phyloP scores from a whole-genome alignment of 2,329 filamentous ascomycete genomes.

The Ilyonectria sp. region DNA sequence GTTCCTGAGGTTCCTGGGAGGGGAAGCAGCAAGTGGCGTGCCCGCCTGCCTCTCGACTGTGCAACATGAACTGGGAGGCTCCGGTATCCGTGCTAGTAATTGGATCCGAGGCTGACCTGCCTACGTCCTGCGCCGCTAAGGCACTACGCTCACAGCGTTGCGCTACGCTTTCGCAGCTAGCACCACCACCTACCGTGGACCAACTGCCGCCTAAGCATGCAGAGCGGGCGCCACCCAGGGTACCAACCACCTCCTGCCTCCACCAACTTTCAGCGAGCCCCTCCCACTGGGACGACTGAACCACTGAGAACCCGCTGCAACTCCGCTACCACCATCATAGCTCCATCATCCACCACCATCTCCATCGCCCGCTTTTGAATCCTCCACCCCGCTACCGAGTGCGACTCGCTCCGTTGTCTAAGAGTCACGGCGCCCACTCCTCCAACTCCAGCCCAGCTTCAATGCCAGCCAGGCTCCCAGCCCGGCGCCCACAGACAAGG shows the following conservation, averaged over 20 bases:
- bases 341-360: background rate
- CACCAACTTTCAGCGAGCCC: constrained; percentile 7
- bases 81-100: background rate
- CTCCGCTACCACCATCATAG: constrained; percentile 11
- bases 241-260: constrained; percentile 13
- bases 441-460: constrained; percentile 7
- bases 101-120: background rate
- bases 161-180: constrained; percentile 2
- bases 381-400: constrained; percentile 19
- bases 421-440: background rate
- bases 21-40: constrained; percentile 1
- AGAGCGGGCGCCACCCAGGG: constrained; percentile 3
- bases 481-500: constrained; percentile 1
- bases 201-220: constrained; percentile 2
- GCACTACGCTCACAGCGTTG: background rate
- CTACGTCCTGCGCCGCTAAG: background rate
- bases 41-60: background rate
- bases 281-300: constrained; percentile 9
- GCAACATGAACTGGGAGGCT: background rate
- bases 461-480: constrained; percentile 2
- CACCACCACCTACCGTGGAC: background rate
- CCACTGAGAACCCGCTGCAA: constrained; percentile 12
- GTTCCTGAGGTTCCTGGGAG: constrained; percentile 25
- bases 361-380: constrained; percentile 1
- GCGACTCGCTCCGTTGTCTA: constrained; percentile 1